Evolutionary conservation across 148 eudicot genomes (phyloP).

Genomic region (Gaultheria prostrata): DNA sequence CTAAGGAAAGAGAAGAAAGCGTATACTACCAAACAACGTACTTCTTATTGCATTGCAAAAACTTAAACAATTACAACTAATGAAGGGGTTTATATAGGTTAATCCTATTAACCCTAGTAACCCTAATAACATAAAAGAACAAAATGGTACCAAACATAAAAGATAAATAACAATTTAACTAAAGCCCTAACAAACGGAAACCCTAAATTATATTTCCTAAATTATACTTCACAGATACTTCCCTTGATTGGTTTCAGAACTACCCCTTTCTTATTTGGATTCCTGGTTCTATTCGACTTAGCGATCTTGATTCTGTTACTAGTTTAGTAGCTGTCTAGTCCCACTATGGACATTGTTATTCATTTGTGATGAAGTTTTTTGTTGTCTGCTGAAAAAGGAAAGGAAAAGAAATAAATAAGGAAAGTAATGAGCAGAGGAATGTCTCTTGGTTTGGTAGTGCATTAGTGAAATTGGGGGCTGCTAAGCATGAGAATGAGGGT

Average conservation of each 20-base stretch:
- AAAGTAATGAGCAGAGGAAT: background rate
- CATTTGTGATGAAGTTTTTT: background rate
- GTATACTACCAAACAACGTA: too few relatives aligned
- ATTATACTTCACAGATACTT: too few relatives aligned
- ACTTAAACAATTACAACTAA: too few relatives aligned
- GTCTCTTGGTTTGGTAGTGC: background rate
- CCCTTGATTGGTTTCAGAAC: background rate
- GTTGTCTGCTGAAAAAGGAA: background rate
- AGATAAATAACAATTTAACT: too few relatives aligned
- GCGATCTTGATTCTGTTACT: background rate
- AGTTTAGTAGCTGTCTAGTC: background rate
- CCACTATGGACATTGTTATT: background rate
- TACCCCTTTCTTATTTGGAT: background rate
- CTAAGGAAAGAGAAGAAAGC: too few relatives aligned
- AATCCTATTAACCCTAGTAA: too few relatives aligned
- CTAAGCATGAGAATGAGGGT: background rate
- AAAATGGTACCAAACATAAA: too few relatives aligned
- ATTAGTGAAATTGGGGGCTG: background rate
- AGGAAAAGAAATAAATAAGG: background rate
- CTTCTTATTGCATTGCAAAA: too few relatives aligned
- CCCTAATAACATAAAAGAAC: too few relatives aligned
- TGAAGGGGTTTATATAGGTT: too few relatives aligned
- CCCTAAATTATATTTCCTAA: too few relatives aligned
- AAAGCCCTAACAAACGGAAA: too few relatives aligned
- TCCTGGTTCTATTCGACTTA: background rate